A percentile compares a stretch with the other conserved stretches of the same genome.
phyloP scores from a whole-genome alignment of 2,329 filamentous ascomycete genomes.

The Exophiala viscosa region DNA sequence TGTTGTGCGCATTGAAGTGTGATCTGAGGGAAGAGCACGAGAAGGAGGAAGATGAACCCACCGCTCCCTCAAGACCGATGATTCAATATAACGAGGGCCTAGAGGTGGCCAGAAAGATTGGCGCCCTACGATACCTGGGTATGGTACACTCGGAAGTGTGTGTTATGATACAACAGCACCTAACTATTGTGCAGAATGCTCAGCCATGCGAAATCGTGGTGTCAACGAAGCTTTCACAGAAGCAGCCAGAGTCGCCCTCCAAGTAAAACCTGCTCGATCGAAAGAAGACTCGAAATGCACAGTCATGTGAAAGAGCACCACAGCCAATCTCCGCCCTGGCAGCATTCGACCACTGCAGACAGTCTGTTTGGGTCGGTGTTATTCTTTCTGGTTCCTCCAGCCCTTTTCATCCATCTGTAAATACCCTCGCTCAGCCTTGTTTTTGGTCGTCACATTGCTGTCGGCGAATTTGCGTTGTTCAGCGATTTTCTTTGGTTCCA shows the following conservation, averaged over 20 bases:
- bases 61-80: slow-evolving; percentile 38
- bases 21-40: slow-evolving; percentile 81
- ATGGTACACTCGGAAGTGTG: slow-evolving; percentile 28
- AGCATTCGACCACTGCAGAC: neutral
- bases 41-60: slow-evolving; percentile 58
- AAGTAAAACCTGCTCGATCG: slow-evolving; percentile 41
- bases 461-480: slow-evolving; percentile 4
- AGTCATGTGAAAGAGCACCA: slow-evolving; percentile 25
- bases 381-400: neutral
- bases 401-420: slow-evolving; percentile 3
- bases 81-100: slow-evolving; percentile 91
- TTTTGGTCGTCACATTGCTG: neutral
- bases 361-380: neutral
- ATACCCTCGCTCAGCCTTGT: slow-evolving; percentile 7
- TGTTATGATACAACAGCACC: neutral
- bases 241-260: slow-evolving; percentile 85
- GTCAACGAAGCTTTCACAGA: slow-evolving; percentile 99
- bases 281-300: slow-evolving; percentile 33
- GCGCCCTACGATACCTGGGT: slow-evolving; percentile 86
- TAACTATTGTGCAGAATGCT: slow-evolving; percentile 67
- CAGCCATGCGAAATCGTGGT: slow-evolving; percentile 94
- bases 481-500: slow-evolving; percentile 9
- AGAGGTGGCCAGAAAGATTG: slow-evolving; percentile 85
- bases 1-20: slow-evolving; percentile 94
- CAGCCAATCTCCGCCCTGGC: neutral